Evolutionary conservation across 192 early-diverging fungal species (phyloP), one percentile per base, ranked within the genome.

Genomic region (Coemansia sp.): DNA sequence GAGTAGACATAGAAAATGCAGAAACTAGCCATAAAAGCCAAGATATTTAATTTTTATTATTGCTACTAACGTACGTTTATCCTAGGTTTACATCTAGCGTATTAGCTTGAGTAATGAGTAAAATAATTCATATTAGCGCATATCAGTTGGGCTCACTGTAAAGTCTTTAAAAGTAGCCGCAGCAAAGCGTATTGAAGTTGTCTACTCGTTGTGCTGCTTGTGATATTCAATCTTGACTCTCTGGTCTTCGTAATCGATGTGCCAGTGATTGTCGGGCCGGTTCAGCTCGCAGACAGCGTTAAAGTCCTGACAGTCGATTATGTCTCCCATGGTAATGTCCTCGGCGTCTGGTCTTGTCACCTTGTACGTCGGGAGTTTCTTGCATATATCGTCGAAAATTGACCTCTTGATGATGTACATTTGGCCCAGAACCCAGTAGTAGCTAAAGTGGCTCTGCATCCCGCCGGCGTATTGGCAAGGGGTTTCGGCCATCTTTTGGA

Each of bases 161-260:
- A n/a, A n/a, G n/a, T n/a, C n/a, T n/a, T n/a, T n/a, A n/a, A n/a
- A n/a, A n/a, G n/a, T n/a, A n/a, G n/a, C n/a, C n/a, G n/a, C n/a
- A n/a, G n/a, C n/a, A n/a, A n/a, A n/a, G n/a, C n/a, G n/a, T n/a
- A n/a, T n/a, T n/a, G n/a, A n/a, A n/a, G n/a, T n/a, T n/a, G n/a
- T n/a, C 34, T 35, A 35, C 43, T 46, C 43, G n/a, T 50, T 50
- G 31, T 50, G 47, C 19, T 50, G 47, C 15, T 33, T 34, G 22
- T 21, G 35, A 15, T 50, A 50, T n/a, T 34, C 27, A 8, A 50
- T 50, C 21, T 33, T 1, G 1, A 50, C 9, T 5, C 31, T 7
- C 31, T 50, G 31, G 18, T 50, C 48, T 11, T 22, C 8, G 32
- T 50, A 50, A 3, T 33, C 3, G 15, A 3, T 34, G 19, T 50